phyloP scores from a whole-genome alignment of 352 stramenopile species.

The Pythium rhizo-oryzae region DNA sequence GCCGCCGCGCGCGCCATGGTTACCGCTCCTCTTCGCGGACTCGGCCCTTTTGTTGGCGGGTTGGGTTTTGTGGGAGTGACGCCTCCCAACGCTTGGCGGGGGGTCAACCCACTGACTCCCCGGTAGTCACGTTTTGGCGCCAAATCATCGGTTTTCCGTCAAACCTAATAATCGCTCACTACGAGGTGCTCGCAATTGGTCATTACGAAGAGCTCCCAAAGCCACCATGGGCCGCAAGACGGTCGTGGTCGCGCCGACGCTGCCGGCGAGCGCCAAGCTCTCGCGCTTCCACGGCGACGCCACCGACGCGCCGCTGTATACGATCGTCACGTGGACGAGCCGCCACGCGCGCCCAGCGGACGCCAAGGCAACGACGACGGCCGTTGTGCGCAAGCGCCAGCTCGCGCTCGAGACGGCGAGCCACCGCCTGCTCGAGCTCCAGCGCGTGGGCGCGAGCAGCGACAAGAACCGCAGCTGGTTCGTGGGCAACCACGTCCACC shows the following conservation, averaged over 20 bases:
- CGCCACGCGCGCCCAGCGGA: constrained; percentile 5
- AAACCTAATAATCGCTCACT: constrained; percentile 12
- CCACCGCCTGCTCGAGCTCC: constrained; percentile 57
- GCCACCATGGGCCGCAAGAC: constrained; percentile 54
- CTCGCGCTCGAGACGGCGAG: constrained; percentile 47
- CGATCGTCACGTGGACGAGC: constrained; percentile 53
- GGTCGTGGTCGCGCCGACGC: constrained; percentile 52
- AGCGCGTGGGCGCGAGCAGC: constrained; percentile 48
- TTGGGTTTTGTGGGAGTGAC: constrained; percentile 16
- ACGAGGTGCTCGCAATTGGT: not conserved
- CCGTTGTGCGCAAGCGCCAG: constrained; percentile 47
- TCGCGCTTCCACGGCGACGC: constrained; percentile 74
- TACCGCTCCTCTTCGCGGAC: not conserved
- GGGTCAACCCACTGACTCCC: constrained; percentile 5
- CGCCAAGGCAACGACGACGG: not conserved
- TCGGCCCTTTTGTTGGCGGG: not conserved
- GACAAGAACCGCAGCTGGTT: constrained; percentile 74
- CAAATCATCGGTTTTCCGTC: constrained; percentile 7
- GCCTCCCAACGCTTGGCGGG: too few species aligned
- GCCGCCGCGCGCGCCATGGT: constrained; percentile 13
- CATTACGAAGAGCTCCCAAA: constrained; percentile 7
- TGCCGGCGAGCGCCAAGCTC: constrained; percentile 42
- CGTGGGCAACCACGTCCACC: constrained; percentile 66
- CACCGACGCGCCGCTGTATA: constrained; percentile 49
- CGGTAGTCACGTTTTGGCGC: constrained; percentile 21